Conservation (phyloP, 2,329 filamentous ascomycete genomes). For the Fusarium xyrophilum region DNA sequence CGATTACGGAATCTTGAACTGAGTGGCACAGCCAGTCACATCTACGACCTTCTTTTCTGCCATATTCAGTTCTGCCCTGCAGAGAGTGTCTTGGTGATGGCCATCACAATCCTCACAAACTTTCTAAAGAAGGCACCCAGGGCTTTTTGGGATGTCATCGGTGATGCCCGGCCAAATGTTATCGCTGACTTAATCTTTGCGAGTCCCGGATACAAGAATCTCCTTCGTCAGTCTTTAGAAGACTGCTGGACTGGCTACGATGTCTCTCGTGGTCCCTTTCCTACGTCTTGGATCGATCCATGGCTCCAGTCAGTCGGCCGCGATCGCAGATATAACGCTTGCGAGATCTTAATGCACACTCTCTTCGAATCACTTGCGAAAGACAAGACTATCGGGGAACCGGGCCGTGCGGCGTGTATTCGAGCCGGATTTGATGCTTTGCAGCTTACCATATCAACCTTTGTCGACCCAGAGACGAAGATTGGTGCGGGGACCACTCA, state of each 20-base stretch:
- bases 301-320: constrained; percentile 80
- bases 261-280: constrained; percentile 62
- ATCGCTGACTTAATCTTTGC: constrained; percentile 85
- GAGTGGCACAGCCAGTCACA: constrained; percentile 65
- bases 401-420: constrained; percentile 67
- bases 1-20: constrained; percentile 81
- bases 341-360: constrained; percentile 77
- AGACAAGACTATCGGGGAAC: constrained; percentile 60
- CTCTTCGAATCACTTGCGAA: constrained; percentile 71
- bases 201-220: constrained; percentile 68
- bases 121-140: constrained; percentile 78
- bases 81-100: constrained; percentile 67
- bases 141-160: constrained; percentile 89
- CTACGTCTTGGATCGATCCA: constrained; percentile 78
- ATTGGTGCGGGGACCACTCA: constrained; percentile 60
- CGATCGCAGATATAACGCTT: constrained; percentile 78
- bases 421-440: constrained; percentile 69
- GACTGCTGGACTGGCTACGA: constrained; percentile 51
- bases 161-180: constrained; percentile 77
- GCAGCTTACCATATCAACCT: constrained; percentile 63
- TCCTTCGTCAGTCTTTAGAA: constrained; percentile 67
- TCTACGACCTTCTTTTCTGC: constrained; percentile 66
- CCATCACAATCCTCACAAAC: constrained; percentile 73
- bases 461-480: constrained; percentile 55
- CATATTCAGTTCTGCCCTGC: constrained; percentile 60